phyloP scores from a whole-genome alignment of 1,139 yeast genomes.

The Magnusiomyces magnusii region DNA sequence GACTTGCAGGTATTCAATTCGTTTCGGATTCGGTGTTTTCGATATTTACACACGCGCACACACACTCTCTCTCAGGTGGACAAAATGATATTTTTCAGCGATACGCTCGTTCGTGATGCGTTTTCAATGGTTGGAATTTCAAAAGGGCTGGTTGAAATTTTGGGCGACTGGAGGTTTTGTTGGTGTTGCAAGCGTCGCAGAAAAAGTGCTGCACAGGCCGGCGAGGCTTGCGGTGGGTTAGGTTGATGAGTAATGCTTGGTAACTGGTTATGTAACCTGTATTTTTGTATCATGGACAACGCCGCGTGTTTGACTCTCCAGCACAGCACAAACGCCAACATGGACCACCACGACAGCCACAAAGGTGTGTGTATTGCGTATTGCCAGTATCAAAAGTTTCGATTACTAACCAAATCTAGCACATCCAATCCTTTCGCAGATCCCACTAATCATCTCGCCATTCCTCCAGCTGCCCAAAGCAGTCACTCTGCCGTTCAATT shows the following conservation, averaged over 20 bases:
- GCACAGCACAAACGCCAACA: too few relatives aligned
- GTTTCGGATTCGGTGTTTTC: too few relatives aligned
- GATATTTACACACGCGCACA: too few relatives aligned
- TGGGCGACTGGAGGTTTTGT: too few relatives aligned
- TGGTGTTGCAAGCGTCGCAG: too few relatives aligned
- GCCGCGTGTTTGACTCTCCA: too few relatives aligned
- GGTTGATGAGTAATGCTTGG: neutral
- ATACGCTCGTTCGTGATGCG: too few relatives aligned
- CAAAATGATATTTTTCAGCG: too few relatives aligned
- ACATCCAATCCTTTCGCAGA: constrained; percentile 46
- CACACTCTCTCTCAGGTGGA: too few relatives aligned
- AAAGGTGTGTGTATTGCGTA: neutral
- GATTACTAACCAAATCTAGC: constrained; percentile 30
- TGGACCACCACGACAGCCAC: constrained; percentile 13
- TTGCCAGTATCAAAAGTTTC: neutral
- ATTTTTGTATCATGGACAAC: too few relatives aligned
- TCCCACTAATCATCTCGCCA: constrained; percentile 54
- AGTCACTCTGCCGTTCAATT: constrained; percentile 46
- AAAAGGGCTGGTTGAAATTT: too few relatives aligned
- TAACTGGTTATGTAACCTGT: neutral
- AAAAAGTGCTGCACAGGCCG: neutral
- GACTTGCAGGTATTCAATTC: neutral
- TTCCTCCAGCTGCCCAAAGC: constrained; percentile 51
- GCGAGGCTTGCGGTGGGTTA: neutral
- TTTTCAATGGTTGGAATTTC: too few relatives aligned